Evolutionary conservation across 306 rosid species (phyloP), one percentile per base, ranked within the genome.

Genomic region (Gillenia trifoliata): DNA sequence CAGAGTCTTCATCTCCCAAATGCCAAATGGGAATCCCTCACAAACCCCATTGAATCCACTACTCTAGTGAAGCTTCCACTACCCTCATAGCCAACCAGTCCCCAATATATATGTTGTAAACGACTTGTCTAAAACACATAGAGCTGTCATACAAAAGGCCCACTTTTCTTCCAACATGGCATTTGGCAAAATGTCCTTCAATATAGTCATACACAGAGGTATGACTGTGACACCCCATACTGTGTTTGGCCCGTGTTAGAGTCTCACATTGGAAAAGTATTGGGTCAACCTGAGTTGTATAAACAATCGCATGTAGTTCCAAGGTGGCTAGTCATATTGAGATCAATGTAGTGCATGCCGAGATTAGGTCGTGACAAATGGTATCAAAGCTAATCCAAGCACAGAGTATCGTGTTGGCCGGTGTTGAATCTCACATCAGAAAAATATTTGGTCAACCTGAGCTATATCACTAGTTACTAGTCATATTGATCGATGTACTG

Each of bases 11-110:
- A 71, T 79, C 74, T 43, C 71, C 66, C 28, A 20, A 64, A 33
- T 72, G 67, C 70, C 49, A 68, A 49, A 43, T 64, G 77, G 82
- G 69, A 68, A 79, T 61, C 79, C 56, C 75, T 74, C 60, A 72
- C 75, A 25, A 76, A 19, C 36, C 68, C 65, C 50, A 17, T 61
- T 38, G 16, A 77, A 50, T 30, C 74, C 82, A 78, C 72, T 76
- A 68, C 17, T 68, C 84, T 60, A 85, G 74, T 80, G 85, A 82
- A 87, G 82, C 70, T 84, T 77, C 86, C 83, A 80, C 83, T 78
- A 74, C 75, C 70, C 38, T 71, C 56, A 68, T 70, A 81, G 79
- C 70, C 68, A 73, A 63, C 74, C 34, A 70, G 75, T 65, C 49
- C 49, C 81, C 47, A 55, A 62, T 71, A 22, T 71, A 22, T 64